Evolutionary conservation across 2,329 filamentous ascomycete species (phyloP), one percentile per base, ranked within the genome.

Genomic region (Aspergillus carbonarius): DNA sequence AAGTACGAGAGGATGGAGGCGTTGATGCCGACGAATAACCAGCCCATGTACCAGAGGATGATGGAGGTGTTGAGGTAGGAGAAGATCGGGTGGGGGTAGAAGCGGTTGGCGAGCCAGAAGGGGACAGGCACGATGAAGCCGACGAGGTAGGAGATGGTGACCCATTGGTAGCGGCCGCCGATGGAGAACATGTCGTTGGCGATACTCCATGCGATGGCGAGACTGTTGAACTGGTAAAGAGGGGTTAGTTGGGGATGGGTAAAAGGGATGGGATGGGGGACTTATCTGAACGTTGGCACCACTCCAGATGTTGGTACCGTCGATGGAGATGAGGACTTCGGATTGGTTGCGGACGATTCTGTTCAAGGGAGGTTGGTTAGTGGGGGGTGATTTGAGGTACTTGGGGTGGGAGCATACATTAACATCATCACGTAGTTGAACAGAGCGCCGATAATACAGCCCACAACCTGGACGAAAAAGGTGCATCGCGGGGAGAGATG

Each of bases 21-120:
- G 6, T 55, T 60, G 15, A 42, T 57, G 2, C 58, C 54, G 12
- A 39, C 55, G 32, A 54, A 57, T 10, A 23, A 10, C n/a, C 48
- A 37, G 4, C 58, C 58, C 12, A 52, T 25, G 25, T 54, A 57
- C 18, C 48, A 34, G 18, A 46, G 25, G 15, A 60, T 46, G 15
- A 57, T 57, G 3, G 58, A 47, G 5, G 54, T 60, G 25, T 60
- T 60, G 49, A 60, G 40, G 17, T 54, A 54, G 3, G 51, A 54
- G 27, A 54, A 44, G 39, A 54, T 54, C 15, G 25, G 25, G 10
- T 17, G 30, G 4, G 51, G 51, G 51, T 54, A 54, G 27, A 20
- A 32, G n/a, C 37, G 25, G 39, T 54, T 17, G 12, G 51, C 51
- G 37, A 54, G 37, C 37, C 37, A 54, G 39, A 54, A 54, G 10